Evolutionary conservation across 2,329 filamentous ascomycete genomes (phyloP), one percentile per base, ranked within the genome.

Genomic region (Claviceps spartinae): DNA sequence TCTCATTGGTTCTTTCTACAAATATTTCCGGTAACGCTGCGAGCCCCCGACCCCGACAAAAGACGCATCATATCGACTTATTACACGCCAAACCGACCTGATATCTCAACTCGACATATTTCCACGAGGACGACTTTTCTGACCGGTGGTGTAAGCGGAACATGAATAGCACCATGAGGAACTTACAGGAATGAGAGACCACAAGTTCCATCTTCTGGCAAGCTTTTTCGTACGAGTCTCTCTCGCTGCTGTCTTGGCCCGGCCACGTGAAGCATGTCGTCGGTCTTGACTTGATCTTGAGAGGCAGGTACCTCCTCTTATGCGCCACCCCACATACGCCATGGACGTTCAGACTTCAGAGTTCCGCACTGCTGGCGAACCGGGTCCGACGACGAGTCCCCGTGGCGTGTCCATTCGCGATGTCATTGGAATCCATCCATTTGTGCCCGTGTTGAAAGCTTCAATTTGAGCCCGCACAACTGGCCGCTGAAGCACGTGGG

Each of bases 321-420:
- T 24, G 41, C 11, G 41, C 20, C 41, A 24, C 41, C 40, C 41
- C 20, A 43, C 41, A 14, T 43, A 24, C 20, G 41, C 20, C 41
- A 24, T 24, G 41, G 20, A 43, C 20, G 20, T 24, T 9, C 40
- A 18, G 1, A 43, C 3, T 24, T 52, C 59, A 18, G 1, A 43
- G 7, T 24, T 52, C 59, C 56, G 9, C 30, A 34, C 30, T 11
- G 30, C 30, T 34, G 56, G 60, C 63, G 57, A 66, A 65, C 64
- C 59, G 54, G 56, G 49, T 61, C 56, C 57, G 60, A 54, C 58
- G 48, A 49, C 56, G 58, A 57, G 54, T 58, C 59, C 64, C 56
- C 64, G 64, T 67, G 64, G 57, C 59, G 53, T 54, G 58, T 53
- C 53, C 56, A 55, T 4, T 34, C 30, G 49, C 51, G 52, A 51